phyloP scores from a whole-genome alignment of 2,329 filamentous ascomycete species.

The Calonectria hawksworthii region DNA sequence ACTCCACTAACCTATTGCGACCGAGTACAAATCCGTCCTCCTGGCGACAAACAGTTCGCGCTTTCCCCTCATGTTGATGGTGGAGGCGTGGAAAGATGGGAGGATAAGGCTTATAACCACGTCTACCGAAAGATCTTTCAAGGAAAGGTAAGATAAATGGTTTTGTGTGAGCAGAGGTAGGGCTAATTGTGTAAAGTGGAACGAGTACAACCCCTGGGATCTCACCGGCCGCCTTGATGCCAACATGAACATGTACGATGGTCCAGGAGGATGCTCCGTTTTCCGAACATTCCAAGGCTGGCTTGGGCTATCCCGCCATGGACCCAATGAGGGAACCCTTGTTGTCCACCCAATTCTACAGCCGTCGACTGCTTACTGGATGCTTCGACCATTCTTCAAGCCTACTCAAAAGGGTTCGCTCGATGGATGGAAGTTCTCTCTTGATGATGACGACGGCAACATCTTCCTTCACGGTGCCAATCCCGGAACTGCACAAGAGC shows the following conservation, averaged over 20 bases:
- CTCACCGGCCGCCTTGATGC: slow-evolving; percentile 1
- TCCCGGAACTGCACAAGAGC: background rate
- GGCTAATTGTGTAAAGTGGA: background rate
- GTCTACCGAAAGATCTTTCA: background rate
- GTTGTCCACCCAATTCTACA: background rate
- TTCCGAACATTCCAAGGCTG: slow-evolving; percentile 16
- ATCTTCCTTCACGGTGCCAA: background rate
- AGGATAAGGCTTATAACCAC: background rate
- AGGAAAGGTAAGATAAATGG: background rate
- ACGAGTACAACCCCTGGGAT: background rate
- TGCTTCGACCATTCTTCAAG: slow-evolving; percentile 8
- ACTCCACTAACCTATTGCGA: background rate
- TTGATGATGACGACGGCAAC: background rate
- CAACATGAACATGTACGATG: slow-evolving; percentile 20
- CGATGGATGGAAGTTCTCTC: background rate
- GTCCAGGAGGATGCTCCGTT: slow-evolving; percentile 18
- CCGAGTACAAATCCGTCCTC: background rate
- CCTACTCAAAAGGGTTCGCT: background rate
- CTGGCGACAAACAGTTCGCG: background rate
- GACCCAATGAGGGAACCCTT: background rate
- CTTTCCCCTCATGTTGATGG: slow-evolving; percentile 6
- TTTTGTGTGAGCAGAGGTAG: background rate
- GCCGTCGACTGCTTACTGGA: slow-evolving; percentile 4
- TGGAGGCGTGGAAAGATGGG: background rate
- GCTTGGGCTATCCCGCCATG: background rate